Percentiles rank a stretch among this genome's conserved stretches.
phyloP scores from a whole-genome alignment of 495 filamentous ascomycete species.

The Hypoxylon subgilvum region DNA sequence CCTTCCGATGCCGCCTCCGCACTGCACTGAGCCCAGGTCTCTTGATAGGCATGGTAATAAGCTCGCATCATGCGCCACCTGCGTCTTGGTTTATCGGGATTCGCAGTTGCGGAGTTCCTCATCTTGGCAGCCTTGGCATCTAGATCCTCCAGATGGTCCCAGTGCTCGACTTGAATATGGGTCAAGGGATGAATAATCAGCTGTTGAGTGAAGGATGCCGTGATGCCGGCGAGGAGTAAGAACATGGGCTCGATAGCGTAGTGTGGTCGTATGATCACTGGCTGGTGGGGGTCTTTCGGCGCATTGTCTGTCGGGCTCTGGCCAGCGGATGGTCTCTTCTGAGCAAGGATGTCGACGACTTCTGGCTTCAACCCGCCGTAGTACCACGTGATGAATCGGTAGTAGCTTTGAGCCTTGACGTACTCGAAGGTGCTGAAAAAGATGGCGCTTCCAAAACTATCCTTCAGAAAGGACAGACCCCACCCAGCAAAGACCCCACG shows the following conservation, averaged over 20 bases:
- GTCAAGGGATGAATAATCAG: conserved; percentile 77
- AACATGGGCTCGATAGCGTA: conserved; percentile 86
- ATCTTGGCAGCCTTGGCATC: conserved; percentile 65
- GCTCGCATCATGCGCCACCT: conserved; percentile 62
- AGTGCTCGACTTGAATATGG: conserved; percentile 77
- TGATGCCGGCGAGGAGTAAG: conserved; percentile 75
- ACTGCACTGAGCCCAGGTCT: conserved; percentile 73
- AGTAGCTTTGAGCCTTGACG: conserved; percentile 84
- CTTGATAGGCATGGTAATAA: conserved; percentile 77
- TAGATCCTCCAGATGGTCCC: conserved; percentile 76
- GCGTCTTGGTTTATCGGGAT: conserved; percentile 36
- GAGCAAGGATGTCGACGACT: conserved; percentile 48
- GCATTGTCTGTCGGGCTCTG: conserved; percentile 1
- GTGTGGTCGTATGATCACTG: conserved; percentile 75
- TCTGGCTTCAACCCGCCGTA: conserved; percentile 67
- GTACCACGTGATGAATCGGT: conserved; percentile 76
- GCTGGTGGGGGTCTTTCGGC: conserved; percentile 34
- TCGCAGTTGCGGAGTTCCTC: conserved; percentile 29
- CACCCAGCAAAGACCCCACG: conserved; percentile 85
- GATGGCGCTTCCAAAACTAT: conserved; percentile 78
- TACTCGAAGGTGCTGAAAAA: conserved; percentile 91
- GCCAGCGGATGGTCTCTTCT: conserved; percentile 42
- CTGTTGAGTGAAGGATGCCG: conserved; percentile 79
- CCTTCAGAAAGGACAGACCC: conserved; percentile 77
- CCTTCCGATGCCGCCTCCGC: conserved; percentile 67